A percentile compares a stretch with the other conserved stretches of the same genome.
Conservation (phyloP, 768 basidiomycete genomes). For the Tylopilus balloui region DNA sequence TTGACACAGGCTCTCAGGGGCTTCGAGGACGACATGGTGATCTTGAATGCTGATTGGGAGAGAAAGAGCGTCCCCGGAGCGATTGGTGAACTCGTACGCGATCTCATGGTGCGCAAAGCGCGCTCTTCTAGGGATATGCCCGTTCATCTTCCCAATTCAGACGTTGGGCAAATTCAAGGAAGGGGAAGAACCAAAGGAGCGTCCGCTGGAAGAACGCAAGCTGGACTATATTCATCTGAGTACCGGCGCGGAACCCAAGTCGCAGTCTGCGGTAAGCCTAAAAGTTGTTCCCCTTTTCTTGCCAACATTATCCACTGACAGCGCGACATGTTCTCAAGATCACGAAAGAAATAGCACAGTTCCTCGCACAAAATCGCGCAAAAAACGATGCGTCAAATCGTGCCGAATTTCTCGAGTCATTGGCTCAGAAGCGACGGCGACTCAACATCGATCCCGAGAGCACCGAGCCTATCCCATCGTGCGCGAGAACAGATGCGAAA, state of each 20-base stretch:
- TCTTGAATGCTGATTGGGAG: slow-evolving; percentile 68
- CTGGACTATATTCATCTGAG: slow-evolving; percentile 53
- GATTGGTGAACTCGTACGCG: slow-evolving; percentile 45
- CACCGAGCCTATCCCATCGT: slow-evolving; percentile 43
- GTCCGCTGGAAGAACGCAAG: slow-evolving; percentile 62
- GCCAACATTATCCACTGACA: slow-evolving; percentile 1
- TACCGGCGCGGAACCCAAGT: slow-evolving; percentile 43
- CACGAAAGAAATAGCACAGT: slow-evolving; percentile 65
- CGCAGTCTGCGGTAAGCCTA: slow-evolving; percentile 55
- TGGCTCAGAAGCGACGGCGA: slow-evolving; percentile 50
- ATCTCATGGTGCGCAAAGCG: slow-evolving; percentile 43
- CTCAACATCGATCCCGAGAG: slow-evolving; percentile 34
- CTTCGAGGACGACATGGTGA: slow-evolving; percentile 66
- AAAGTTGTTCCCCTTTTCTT: not conserved
- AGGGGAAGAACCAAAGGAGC: slow-evolving; percentile 25
- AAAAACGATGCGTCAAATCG: slow-evolving; percentile 76
- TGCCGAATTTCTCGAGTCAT: slow-evolving; percentile 62
- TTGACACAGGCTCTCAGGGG: slow-evolving; percentile 56
- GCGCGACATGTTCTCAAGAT: slow-evolving; percentile 43
- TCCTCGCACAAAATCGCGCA: slow-evolving; percentile 66
- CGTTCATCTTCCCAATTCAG: slow-evolving; percentile 16
- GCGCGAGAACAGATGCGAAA: slow-evolving; percentile 72
- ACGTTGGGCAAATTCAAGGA: slow-evolving; percentile 30
- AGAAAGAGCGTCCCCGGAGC: slow-evolving; percentile 51
- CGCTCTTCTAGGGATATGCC: not conserved